Evolutionary conservation across 2,329 filamentous ascomycete genomes (phyloP).

Genomic region (Ophiognomonia clavigignenti-juglandacearum): DNA sequence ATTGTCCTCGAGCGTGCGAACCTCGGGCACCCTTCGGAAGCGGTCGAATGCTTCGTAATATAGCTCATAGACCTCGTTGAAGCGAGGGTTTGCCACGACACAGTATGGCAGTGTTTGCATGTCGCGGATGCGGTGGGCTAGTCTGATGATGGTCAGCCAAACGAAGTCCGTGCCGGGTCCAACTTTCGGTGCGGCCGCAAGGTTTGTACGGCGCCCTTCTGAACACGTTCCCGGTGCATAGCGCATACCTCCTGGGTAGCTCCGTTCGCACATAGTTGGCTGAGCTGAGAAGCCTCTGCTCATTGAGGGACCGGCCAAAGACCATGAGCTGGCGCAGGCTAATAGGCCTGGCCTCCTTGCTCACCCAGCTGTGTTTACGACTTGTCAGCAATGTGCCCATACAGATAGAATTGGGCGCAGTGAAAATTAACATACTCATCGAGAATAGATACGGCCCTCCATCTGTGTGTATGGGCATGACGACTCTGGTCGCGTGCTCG

Average conservation of each 20-base stretch:
- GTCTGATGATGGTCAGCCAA: constrained; percentile 39
- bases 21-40: constrained; percentile 77
- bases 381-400: not conserved
- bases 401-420: not conserved
- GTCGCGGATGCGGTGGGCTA: constrained; percentile 91
- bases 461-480: constrained; percentile 37
- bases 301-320: constrained; percentile 89
- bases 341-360: constrained; percentile 88
- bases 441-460: constrained; percentile 59
- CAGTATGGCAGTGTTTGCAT: constrained; percentile 96
- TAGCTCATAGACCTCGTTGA: constrained; percentile 91
- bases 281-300: constrained; percentile 82
- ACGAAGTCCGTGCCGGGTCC: not conserved
- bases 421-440: constrained; percentile 52
- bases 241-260: constrained; percentile 69
- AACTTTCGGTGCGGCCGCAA: not conserved
- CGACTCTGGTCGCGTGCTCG: constrained; percentile 9
- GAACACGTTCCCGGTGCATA: not conserved
- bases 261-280: constrained; percentile 97
- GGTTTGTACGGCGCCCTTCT: no score
- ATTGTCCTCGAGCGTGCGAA: constrained; percentile 84
- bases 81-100: constrained; percentile 90
- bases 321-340: constrained; percentile 95
- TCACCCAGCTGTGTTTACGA: constrained; percentile 74
- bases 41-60: constrained; percentile 96